Conservation (phyloP, 441 rosid species). For the Adansonia rubrostipa region DNA sequence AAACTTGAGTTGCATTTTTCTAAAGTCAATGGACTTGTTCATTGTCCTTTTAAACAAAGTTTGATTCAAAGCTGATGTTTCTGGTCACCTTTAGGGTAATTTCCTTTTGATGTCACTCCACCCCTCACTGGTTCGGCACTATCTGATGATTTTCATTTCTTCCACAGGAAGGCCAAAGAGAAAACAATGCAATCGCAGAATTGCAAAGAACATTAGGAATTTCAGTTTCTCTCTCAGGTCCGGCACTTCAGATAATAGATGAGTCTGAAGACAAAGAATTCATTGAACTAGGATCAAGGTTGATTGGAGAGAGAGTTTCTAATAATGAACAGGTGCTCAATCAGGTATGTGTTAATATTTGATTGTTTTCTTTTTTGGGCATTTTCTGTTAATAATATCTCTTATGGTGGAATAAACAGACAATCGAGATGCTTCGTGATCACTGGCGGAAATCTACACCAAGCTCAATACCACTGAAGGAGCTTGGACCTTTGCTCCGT, state of each 20-base stretch:
- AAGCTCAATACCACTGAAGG: constrained; percentile 61
- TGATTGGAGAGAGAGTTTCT: constrained; percentile 53
- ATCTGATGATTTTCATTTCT: constrained; percentile 21
- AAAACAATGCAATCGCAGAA: constrained; percentile 54
- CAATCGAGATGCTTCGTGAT: constrained; percentile 67
- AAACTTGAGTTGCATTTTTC: neutral
- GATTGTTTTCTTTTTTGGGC: constrained; percentile 21
- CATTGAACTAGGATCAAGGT: constrained; percentile 65
- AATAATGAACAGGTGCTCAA: constrained; percentile 46
- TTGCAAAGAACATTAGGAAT: constrained; percentile 70
- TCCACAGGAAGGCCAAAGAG: constrained; percentile 63
- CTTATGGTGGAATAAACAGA: constrained; percentile 44
- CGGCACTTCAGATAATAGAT: constrained; percentile 55
- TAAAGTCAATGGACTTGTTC: neutral
- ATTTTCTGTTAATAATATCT: constrained; percentile 17
- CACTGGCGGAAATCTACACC: constrained; percentile 77
- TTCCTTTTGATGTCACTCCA: neutral
- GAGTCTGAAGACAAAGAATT: constrained; percentile 80
- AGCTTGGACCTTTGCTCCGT: constrained; percentile 83
- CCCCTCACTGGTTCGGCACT: neutral
- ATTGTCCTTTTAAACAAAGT: neutral
- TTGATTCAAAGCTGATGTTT: neutral
- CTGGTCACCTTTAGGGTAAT: neutral
- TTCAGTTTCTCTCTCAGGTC: constrained; percentile 51
- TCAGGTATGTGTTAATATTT: constrained; percentile 35